Evolutionary conservation across 352 stramenopile species (phyloP).

Genomic region (Saprolegnia parasitica): DNA sequence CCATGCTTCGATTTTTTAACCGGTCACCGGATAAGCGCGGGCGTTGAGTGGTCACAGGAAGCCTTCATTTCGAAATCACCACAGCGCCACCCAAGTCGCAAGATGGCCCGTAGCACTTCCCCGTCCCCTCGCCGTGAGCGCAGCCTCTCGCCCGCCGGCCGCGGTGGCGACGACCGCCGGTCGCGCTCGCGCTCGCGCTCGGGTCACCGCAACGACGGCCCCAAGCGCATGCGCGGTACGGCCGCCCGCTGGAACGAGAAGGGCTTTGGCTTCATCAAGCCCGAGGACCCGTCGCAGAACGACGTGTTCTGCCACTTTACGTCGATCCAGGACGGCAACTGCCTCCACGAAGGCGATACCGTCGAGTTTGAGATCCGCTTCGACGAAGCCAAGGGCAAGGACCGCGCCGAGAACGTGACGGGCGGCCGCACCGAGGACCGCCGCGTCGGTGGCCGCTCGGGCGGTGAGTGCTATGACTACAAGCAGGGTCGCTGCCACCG

Average conservation of each 20-base stretch:
- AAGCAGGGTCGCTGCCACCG: conserved; percentile 29
- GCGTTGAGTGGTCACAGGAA: background rate
- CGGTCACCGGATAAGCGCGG: conserved; percentile 10
- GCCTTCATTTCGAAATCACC: conserved; percentile 9
- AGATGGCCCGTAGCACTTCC: conserved; percentile 22
- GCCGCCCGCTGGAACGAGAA: conserved; percentile 30
- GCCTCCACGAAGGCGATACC: conserved; percentile 20
- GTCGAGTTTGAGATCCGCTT: conserved; percentile 29
- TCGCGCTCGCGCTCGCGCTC: conserved; percentile 7
- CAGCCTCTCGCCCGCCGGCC: conserved; percentile 7
- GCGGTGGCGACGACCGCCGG: conserved; percentile 14
- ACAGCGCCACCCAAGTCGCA: background rate
- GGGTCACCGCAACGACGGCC: conserved; percentile 6
- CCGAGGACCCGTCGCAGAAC: conserved; percentile 18
- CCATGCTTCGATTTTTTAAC: conserved; percentile 26
- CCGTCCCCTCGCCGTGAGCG: conserved; percentile 22
- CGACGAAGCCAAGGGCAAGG: conserved; percentile 28
- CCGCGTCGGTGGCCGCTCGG: conserved; percentile 3
- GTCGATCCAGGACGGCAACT: conserved; percentile 29
- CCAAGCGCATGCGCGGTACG: conserved; percentile 23
- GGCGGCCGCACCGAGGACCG: conserved; percentile 27
- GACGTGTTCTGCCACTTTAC: conserved; percentile 30
- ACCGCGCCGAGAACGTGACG: conserved; percentile 28
- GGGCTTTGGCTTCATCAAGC: conserved; percentile 30
- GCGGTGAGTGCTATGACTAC: conserved; percentile 30